These are phyloP conservation scores for Fragaria ananassa DNA, from an alignment of 306 rosid species.

Conservation along the genomic window DNA sequence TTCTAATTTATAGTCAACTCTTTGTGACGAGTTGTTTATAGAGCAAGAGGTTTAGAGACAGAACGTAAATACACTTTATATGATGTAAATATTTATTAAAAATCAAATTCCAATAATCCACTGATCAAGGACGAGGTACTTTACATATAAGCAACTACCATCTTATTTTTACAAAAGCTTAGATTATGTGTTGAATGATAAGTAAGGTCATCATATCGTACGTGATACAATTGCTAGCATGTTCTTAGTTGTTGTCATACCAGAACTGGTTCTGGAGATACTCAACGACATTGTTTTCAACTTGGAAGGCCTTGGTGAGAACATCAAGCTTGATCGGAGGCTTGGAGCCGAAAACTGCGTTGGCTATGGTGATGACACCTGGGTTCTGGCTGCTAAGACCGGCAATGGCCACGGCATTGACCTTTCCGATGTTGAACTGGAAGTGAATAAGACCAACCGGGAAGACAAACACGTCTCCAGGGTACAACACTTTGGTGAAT, in stretches of 20 bases:
- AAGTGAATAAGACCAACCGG: conserved; percentile 10
- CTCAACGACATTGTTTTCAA: neutral
- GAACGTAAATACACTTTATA: no score
- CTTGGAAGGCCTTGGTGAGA: conserved; percentile 3
- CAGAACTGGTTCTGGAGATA: conserved; percentile 17
- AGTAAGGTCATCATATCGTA: neutral
- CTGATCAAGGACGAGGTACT: neutral
- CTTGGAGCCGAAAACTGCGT: neutral
- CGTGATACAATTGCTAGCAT: neutral
- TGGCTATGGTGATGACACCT: conserved; percentile 11
- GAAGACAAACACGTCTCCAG: neutral
- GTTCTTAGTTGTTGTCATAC: neutral
- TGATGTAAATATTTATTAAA: no score
- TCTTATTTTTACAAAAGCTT: neutral
- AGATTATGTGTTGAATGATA: neutral
- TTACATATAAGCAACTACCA: neutral
- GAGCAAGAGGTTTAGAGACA: no score
- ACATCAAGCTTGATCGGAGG: conserved; percentile 5
- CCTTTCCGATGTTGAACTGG: conserved; percentile 2
- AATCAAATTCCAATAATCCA: neutral
- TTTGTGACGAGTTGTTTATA: no score
- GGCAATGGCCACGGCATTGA: neutral
- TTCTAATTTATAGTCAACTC: no score
- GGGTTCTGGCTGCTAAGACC: conserved; percentile 2
- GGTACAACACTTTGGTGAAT: no score